Percentiles rank a stretch among this genome's conserved stretches.
Evolutionary conservation across 371 early-diverging fungal genomes (phyloP).

Genomic region (Homolaphlyctis polyrhiza): DNA sequence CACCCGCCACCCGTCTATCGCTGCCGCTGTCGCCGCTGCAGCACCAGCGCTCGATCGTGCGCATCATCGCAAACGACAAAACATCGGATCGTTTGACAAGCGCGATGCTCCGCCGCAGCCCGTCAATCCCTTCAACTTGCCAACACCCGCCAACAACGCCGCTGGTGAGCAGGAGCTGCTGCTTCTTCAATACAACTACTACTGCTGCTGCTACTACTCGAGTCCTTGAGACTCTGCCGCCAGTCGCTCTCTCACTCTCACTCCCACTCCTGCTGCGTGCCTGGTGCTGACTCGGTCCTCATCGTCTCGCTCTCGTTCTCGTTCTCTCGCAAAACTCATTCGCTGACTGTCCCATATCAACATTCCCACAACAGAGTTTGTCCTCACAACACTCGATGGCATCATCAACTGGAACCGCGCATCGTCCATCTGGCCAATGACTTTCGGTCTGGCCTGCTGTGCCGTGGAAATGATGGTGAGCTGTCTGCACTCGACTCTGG

Average conservation of each 20-base stretch:
- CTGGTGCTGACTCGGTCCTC: not conserved
- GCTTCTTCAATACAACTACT: not conserved
- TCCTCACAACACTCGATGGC: constrained; percentile 61
- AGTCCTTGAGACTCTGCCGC: too few species aligned
- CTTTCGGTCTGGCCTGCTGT: constrained; percentile 97
- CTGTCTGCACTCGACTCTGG: too few species aligned
- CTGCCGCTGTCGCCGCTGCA: too few species aligned
- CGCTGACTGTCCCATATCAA: not conserved
- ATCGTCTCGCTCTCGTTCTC: not conserved
- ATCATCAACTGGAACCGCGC: constrained; percentile 93
- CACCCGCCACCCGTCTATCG: too few species aligned
- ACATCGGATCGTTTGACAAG: constrained; percentile 25
- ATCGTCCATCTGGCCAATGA: constrained; percentile 93
- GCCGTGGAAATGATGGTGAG: constrained; percentile 86
- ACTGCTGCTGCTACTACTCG: not conserved
- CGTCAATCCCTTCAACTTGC: constrained; percentile 47
- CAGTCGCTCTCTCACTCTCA: not conserved
- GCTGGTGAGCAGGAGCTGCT: constrained; percentile 32
- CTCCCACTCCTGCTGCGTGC: not conserved
- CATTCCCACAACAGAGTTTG: constrained; percentile 22
- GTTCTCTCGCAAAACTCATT: not conserved
- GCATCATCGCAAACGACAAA: constrained; percentile 10
- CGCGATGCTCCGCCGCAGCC: constrained; percentile 21
- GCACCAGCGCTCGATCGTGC: not conserved
- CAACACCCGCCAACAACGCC: constrained; percentile 34